Percentiles rank a stretch among this genome's conserved stretches.
Evolutionary conservation across 2,329 filamentous ascomycete species (phyloP).

Genomic region (Apiospora rasikravindrae): DNA sequence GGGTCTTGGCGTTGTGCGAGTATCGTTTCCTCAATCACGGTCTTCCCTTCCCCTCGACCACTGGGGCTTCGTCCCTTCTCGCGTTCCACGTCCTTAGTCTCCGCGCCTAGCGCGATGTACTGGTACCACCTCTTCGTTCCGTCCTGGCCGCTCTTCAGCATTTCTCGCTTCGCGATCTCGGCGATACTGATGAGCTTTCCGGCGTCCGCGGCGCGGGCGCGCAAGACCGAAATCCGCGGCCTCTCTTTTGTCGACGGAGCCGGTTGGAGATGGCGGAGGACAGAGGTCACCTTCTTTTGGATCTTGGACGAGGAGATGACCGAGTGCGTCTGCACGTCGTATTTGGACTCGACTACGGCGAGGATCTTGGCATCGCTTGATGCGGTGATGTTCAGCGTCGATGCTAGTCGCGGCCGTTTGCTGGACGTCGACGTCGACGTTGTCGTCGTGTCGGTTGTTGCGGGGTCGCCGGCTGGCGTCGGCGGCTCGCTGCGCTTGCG

Average conservation of each 20-base stretch:
- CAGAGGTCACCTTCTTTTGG: conserved; percentile 54
- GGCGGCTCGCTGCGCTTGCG: conserved; percentile 23
- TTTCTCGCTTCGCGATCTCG: conserved; percentile 67
- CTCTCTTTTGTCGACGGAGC: conserved; percentile 32
- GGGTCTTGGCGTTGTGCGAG: conserved; percentile 36
- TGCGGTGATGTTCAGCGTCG: conserved; percentile 34
- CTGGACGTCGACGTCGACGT: conserved; percentile 20
- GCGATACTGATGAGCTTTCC: conserved; percentile 72
- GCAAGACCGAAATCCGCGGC: conserved; percentile 48
- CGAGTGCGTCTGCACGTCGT: conserved; percentile 57
- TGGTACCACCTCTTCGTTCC: conserved; percentile 52
- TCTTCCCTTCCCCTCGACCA: conserved; percentile 35
- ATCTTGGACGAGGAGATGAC: conserved; percentile 67
- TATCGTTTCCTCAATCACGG: conserved; percentile 50
- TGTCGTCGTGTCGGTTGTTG: background rate
- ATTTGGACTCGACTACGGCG: conserved; percentile 49
- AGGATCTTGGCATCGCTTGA: conserved; percentile 48
- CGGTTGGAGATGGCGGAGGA: conserved; percentile 50
- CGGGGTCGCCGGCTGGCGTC: conserved; percentile 29
- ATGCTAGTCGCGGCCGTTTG: conserved; percentile 34
- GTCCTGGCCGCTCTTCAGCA: conserved; percentile 46
- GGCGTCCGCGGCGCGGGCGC: conserved; percentile 56
- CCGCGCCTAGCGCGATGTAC: conserved; percentile 62
- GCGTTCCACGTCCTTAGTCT: conserved; percentile 36
- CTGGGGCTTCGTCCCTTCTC: too few species aligned